Evolutionary conservation across 352 stramenopile genomes (phyloP).

Genomic region (Pythium monospermum): DNA sequence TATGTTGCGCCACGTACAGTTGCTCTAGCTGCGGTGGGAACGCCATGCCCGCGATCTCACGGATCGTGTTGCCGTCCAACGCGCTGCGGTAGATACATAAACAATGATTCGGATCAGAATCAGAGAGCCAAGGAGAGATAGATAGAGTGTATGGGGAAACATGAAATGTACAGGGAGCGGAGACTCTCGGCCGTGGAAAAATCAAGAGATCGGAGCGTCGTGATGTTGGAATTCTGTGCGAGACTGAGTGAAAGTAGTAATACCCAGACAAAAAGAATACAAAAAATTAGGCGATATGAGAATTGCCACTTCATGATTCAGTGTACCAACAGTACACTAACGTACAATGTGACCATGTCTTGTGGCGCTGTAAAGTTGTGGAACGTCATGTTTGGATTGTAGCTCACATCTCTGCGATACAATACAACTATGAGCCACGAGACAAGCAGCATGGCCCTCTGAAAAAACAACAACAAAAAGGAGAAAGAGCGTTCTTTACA

Average conservation of each 20-base stretch:
- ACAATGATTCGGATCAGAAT: too few relatives aligned
- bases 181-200: conserved; percentile 2
- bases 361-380: conserved; percentile 8
- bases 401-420: background rate
- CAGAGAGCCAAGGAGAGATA: too few relatives aligned
- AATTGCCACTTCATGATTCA: too few relatives aligned
- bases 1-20: conserved; percentile 8
- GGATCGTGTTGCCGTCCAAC: background rate
- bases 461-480: too few relatives aligned
- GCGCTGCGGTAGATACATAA: background rate
- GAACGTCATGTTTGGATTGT: conserved; percentile 10
- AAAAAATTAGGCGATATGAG: too few relatives aligned
- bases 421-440: too few relatives aligned
- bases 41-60: background rate
- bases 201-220: background rate
- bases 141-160: background rate
- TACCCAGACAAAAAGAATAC: too few relatives aligned
- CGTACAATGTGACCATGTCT: conserved; percentile 3
- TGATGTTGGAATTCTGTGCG: conserved; percentile 4
- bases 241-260: background rate
- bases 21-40: conserved; percentile 2
- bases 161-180: conserved; percentile 1
- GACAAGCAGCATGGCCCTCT: too few relatives aligned
- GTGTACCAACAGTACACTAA: too few relatives aligned
- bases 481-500: too few relatives aligned